Conservation (phyloP, 176 grass and related monocot genomes). For the Eremochloa ophiuroides region DNA sequence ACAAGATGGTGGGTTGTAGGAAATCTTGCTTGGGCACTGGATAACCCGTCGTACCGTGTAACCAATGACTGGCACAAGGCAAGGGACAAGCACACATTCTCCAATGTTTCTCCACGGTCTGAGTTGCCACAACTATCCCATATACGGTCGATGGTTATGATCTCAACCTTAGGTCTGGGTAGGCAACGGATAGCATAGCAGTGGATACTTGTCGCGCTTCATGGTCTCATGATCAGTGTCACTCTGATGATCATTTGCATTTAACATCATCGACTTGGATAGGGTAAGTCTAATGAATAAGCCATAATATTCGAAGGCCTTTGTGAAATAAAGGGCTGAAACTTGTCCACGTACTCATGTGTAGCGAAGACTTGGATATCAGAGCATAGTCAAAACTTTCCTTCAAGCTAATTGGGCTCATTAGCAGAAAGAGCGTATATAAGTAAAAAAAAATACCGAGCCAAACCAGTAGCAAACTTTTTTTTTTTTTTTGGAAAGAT, state of each 20-base stretch:
- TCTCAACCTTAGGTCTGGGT: no score
- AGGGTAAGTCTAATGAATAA: no score
- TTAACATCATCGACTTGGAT: not conserved
- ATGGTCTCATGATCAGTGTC: not conserved
- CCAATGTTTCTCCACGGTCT: not conserved
- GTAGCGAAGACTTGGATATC: no score
- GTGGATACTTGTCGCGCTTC: not conserved
- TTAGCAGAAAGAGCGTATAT: not conserved
- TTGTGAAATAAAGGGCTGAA: no score
- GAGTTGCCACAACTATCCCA: not conserved
- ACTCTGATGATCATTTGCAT: not conserved
- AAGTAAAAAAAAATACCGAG: not conserved
- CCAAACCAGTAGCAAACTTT: no score
- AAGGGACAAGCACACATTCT: not conserved
- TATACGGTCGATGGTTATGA: not conserved
- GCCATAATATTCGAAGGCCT: accelerated
- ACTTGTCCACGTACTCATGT: no score
- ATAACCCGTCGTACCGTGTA: not conserved
- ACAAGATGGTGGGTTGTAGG: not conserved
- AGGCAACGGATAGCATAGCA: not conserved
- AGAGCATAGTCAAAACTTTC: no score
- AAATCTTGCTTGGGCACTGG: not conserved
- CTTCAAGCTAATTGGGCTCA: not conserved
- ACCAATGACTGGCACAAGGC: not conserved
- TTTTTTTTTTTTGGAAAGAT: no score